Evolutionary conservation across 2,329 filamentous ascomycete genomes (phyloP), one percentile per base, ranked within the genome.

Genomic region (Venturia effusa): DNA sequence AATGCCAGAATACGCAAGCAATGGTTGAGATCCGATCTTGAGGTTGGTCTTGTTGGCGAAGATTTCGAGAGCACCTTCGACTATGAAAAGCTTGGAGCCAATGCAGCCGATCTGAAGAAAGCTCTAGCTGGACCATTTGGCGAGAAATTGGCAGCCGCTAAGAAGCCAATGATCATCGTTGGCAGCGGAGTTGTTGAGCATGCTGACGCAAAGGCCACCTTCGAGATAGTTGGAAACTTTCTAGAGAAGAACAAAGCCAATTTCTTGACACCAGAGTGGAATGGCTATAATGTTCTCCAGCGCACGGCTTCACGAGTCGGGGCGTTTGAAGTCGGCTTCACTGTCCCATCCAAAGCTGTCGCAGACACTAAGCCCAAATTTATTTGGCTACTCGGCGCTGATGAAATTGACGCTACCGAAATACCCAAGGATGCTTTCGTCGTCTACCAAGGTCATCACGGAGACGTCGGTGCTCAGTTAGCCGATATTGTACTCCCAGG

Each of bases 1-100:
- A 99, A 99, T 73, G 92, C 93, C 68, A 90, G 94, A 69, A 99
- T 99, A 73, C 86, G 94, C 72, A 99, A 99, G 82, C 92, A 97
- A 77, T 99, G 93, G 89, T 82, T 99, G 69, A 88, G 92, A 69
- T 97, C 94, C 41, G 92, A 97, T 70, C 85, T 99, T 30, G 89
- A 97, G 75, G 86, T 99, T 70, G 94, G 88, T 68, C 85, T 97
- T 65, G 87, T 99, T 69, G 94, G 94, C 68, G 89, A 97, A 79
- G 79, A 87, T 45, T 99, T 93, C 76, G 86, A 96, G 60, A 96
- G 92, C 64, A 99, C 92, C 39, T 99, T 97, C 72, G 92, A 96
- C 70, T 96, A 93, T 72, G 88, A 96, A 77, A 90, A 97, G 73
- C 84, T 97, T 48, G 94, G 94, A 68, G 80, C 83, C 61, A 89